phyloP scores from a whole-genome alignment of 2,329 filamentous ascomycete genomes.

The Scleromitrula shiraiana region DNA sequence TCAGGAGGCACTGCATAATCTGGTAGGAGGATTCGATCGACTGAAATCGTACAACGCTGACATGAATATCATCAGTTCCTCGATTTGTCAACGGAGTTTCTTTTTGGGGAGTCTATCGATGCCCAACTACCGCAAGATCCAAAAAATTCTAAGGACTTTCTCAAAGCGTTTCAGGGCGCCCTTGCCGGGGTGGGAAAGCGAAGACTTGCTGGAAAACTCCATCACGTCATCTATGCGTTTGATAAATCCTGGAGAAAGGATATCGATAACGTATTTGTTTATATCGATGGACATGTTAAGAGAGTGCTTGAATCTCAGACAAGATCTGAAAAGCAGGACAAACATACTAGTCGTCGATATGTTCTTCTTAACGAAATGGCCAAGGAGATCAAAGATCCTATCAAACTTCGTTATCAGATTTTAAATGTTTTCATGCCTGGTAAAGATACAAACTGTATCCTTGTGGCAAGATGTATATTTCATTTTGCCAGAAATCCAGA shows the following conservation, averaged over 20 bases:
- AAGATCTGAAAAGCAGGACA: constrained; percentile 24
- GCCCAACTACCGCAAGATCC: not conserved
- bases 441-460: constrained; percentile 45
- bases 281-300: constrained; percentile 39
- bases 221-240: not conserved
- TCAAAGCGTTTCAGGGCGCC: not conserved
- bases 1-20: not conserved
- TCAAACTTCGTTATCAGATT: constrained; percentile 31
- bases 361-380: constrained; percentile 50
- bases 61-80: not conserved
- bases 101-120: not conserved
- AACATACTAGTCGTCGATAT: constrained; percentile 29
- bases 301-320: constrained; percentile 23
- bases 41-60: not conserved
- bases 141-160: not conserved
- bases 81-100: constrained; percentile 1
- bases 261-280: constrained; percentile 34
- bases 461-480: constrained; percentile 40
- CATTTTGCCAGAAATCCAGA: constrained; percentile 36
- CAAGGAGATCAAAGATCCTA: constrained; percentile 36
- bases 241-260: not conserved
- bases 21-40: not conserved
- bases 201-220: not conserved
- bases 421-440: constrained; percentile 46
- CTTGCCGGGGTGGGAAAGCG: not conserved